phyloP scores from a whole-genome alignment of 495 filamentous ascomycete genomes.

The Neurospora hispaniola region DNA sequence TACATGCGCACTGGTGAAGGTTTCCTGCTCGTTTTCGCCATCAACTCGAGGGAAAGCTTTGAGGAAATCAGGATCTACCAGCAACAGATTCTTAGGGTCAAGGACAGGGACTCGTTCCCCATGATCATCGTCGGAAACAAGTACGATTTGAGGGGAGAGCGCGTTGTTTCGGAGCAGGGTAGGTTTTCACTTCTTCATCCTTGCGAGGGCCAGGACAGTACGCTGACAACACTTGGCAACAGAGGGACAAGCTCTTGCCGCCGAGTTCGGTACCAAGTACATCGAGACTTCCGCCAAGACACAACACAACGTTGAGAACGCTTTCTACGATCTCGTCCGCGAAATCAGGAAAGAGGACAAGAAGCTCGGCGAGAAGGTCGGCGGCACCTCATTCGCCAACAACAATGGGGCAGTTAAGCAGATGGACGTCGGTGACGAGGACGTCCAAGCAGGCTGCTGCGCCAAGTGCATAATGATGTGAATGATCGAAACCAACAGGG shows the following conservation, averaged over 20 bases:
- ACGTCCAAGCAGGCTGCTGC: conserved; percentile 70
- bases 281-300: conserved; percentile 99
- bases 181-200: conserved; percentile 16
- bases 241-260: conserved; percentile 87
- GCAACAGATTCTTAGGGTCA: conserved; percentile 95
- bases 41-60: conserved; percentile 93
- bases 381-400: conserved; percentile 52
- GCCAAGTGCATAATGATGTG: conserved; percentile 86
- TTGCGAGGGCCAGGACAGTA: neutral
- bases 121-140: conserved; percentile 99
- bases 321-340: conserved; percentile 94
- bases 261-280: conserved; percentile 88
- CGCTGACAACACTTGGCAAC: conserved; percentile 22
- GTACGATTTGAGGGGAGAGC: conserved; percentile 89
- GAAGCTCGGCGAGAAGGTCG: conserved; percentile 77
- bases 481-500: conserved; percentile 15
- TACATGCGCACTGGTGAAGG: conserved; percentile 99
- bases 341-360: conserved; percentile 97
- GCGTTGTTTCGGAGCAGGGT: conserved; percentile 88
- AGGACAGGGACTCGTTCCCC: conserved; percentile 98
- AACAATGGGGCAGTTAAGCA: conserved; percentile 53
- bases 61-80: conserved; percentile 98
- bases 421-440: conserved; percentile 67
- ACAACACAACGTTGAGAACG: conserved; percentile 94
- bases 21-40: conserved; percentile 95